Evolutionary conservation across 2,329 filamentous ascomycete species (phyloP).

Genomic region (Alternaria brassicae): DNA sequence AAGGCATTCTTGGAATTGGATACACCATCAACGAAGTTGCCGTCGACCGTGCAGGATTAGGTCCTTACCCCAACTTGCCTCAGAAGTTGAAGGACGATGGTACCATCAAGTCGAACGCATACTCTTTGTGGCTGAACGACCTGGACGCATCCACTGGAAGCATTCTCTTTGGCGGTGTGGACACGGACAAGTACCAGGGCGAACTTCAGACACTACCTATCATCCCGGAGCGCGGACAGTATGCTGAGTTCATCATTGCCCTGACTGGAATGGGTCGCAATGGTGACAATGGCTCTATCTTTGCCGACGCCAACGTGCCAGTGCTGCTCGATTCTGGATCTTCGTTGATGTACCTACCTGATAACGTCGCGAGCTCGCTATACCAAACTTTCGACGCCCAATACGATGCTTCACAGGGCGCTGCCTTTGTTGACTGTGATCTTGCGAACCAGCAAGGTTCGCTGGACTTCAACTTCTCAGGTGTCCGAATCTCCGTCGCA

Average conservation of each 20-base stretch:
- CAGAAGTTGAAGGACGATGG: slow-evolving; percentile 69
- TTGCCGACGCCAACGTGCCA: slow-evolving; percentile 53
- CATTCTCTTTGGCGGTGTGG: slow-evolving; percentile 82
- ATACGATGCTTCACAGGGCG: slow-evolving; percentile 52
- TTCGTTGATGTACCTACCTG: slow-evolving; percentile 74
- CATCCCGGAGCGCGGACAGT: slow-evolving; percentile 55
- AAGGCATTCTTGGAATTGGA: slow-evolving; percentile 86
- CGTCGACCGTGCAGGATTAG: slow-evolving; percentile 62
- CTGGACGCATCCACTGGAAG: slow-evolving; percentile 69
- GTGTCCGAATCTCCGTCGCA: slow-evolving; percentile 61
- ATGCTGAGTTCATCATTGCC: slow-evolving; percentile 63
- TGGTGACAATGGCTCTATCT: slow-evolving; percentile 54
- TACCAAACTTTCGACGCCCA: slow-evolving; percentile 52
- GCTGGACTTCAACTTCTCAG: slow-evolving; percentile 65
- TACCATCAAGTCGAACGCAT: slow-evolving; percentile 68
- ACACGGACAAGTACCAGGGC: slow-evolving; percentile 75
- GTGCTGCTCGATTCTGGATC: slow-evolving; percentile 78
- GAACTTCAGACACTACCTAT: slow-evolving; percentile 68
- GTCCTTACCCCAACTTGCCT: slow-evolving; percentile 67
- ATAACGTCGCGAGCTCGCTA: slow-evolving; percentile 60
- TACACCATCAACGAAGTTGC: slow-evolving; percentile 81
- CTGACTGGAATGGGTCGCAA: slow-evolving; percentile 57
- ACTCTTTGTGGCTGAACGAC: slow-evolving; percentile 71
- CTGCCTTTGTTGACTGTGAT: slow-evolving; percentile 62
- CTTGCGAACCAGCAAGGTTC: slow-evolving; percentile 58